Evolutionary conservation across 1,284 basidiomycete species (phyloP).

Genomic region (Phellopilus nigrolimitatus): DNA sequence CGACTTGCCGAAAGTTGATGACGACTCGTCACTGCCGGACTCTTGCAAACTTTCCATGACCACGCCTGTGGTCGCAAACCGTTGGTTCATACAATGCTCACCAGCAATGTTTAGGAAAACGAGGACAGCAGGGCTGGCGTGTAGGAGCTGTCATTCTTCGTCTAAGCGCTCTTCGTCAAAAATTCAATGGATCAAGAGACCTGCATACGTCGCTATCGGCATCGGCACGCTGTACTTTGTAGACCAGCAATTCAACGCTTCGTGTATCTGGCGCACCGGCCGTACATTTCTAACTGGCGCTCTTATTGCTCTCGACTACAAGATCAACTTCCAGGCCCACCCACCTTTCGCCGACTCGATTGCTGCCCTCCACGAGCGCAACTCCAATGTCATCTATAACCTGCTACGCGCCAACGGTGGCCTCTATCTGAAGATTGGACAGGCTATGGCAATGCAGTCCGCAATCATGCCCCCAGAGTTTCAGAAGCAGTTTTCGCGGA

Average conservation of each 20-base stretch:
- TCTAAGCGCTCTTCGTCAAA: not conserved
- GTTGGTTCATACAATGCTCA: not conserved
- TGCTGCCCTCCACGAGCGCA: slow-evolving; percentile 74
- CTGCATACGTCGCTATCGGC: slow-evolving; percentile 6
- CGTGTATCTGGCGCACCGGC: slow-evolving; percentile 13
- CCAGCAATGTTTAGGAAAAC: not conserved
- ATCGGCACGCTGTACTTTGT: slow-evolving; percentile 5
- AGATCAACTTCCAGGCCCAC: slow-evolving; percentile 67
- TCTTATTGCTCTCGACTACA: slow-evolving; percentile 72
- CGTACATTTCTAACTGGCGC: slow-evolving; percentile 25
- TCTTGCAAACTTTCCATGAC: not conserved
- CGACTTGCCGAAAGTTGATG: not conserved
- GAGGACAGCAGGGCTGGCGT: too few species aligned
- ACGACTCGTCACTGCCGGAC: not conserved
- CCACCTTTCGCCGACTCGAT: slow-evolving; percentile 61
- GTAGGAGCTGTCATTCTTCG: not conserved
- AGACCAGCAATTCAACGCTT: slow-evolving; percentile 12
- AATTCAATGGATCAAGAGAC: not conserved
- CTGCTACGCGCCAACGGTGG: slow-evolving; percentile 80
- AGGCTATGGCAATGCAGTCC: slow-evolving; percentile 80
- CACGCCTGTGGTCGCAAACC: not conserved
- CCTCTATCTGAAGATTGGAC: slow-evolving; percentile 87
- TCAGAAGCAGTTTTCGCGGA: slow-evolving; percentile 71
- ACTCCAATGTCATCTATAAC: slow-evolving; percentile 71
- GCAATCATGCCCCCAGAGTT: slow-evolving; percentile 78